Conservation (phyloP, 2,329 filamentous ascomycete species). For the Scedosporium apiospermum region DNA sequence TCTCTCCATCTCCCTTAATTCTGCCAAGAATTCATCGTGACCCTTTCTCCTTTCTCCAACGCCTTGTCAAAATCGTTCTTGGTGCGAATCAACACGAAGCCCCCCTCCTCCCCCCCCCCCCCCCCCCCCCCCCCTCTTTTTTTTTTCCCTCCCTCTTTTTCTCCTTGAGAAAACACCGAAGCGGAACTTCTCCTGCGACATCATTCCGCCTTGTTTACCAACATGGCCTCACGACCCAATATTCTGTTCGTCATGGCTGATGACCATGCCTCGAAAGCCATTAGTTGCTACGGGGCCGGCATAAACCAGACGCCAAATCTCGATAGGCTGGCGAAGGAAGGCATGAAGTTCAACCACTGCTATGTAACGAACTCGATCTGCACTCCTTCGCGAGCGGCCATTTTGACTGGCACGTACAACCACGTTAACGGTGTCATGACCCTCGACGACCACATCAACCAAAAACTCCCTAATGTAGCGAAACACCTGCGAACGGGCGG, state of each 20-base stretch:
- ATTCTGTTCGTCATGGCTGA: slow-evolving; percentile 44
- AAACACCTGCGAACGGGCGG: slow-evolving; percentile 35
- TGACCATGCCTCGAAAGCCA: slow-evolving; percentile 43
- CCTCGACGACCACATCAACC: slow-evolving; percentile 38
- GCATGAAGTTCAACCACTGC: slow-evolving; percentile 42
- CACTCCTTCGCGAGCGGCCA: slow-evolving; percentile 39
- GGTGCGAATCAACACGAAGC: too few relatives aligned
- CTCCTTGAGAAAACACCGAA: too few relatives aligned
- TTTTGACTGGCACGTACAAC: slow-evolving; percentile 40
- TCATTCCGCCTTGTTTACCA: too few relatives aligned
- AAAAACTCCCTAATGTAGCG: slow-evolving; percentile 38
- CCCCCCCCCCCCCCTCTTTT: too few relatives aligned
- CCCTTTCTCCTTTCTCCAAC: too few relatives aligned
- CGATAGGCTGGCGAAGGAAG: slow-evolving; percentile 37
- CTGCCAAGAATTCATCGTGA: too few relatives aligned
- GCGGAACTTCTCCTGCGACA: too few relatives aligned
- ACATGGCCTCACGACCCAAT: slow-evolving; percentile 11
- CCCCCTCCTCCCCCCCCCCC: too few relatives aligned
- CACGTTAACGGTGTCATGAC: slow-evolving; percentile 44
- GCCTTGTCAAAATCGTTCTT: too few relatives aligned
- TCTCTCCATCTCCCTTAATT: too few relatives aligned
- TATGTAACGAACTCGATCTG: slow-evolving; percentile 46
- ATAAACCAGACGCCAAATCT: slow-evolving; percentile 43
- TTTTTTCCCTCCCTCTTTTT: too few relatives aligned
- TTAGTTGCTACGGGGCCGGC: slow-evolving; percentile 36